Conservation (phyloP, 805 yeast species). For the Yamadazyma phyllophila region DNA sequence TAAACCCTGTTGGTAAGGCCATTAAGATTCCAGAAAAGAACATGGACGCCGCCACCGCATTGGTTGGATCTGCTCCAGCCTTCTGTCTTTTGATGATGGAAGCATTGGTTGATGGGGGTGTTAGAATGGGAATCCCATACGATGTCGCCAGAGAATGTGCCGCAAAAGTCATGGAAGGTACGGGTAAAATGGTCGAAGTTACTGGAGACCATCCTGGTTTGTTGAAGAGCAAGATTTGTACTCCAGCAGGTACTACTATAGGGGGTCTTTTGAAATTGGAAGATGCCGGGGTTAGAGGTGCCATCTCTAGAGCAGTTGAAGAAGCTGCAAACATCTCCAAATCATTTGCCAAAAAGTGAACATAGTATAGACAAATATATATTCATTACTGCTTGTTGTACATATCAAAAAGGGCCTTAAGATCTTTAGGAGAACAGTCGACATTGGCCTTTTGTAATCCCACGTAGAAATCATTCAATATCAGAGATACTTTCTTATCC, state of each 20-base stretch:
- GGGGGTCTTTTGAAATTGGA: conserved; percentile 93
- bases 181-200: conserved; percentile 83
- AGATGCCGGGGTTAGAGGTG: conserved; percentile 83
- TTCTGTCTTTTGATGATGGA: conserved; percentile 87
- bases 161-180: conserved; percentile 90
- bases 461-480: conserved; percentile 25
- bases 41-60: conserved; percentile 94
- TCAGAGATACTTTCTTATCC: conserved; percentile 34
- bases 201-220: conserved; percentile 87
- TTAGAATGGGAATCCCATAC: conserved; percentile 89
- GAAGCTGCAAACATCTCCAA: conserved; percentile 86
- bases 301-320: conserved; percentile 83
- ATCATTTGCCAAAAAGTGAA: conserved; percentile 39
- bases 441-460: conserved; percentile 33
- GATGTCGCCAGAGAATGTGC: conserved; percentile 82
- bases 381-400: conserved; percentile 2
- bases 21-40: conserved; percentile 78
- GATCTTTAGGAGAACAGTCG: conserved; percentile 30
- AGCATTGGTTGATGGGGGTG: conserved; percentile 90
- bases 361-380: neutral
- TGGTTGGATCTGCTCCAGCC: conserved; percentile 97
- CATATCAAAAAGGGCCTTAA: conserved; percentile 12
- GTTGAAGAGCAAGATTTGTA: conserved; percentile 82
- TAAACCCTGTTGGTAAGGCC: conserved; percentile 66
- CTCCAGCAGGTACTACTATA: conserved; percentile 98